Conservation (phyloP, 495 filamentous ascomycete genomes). For the Penicillium lagena region DNA sequence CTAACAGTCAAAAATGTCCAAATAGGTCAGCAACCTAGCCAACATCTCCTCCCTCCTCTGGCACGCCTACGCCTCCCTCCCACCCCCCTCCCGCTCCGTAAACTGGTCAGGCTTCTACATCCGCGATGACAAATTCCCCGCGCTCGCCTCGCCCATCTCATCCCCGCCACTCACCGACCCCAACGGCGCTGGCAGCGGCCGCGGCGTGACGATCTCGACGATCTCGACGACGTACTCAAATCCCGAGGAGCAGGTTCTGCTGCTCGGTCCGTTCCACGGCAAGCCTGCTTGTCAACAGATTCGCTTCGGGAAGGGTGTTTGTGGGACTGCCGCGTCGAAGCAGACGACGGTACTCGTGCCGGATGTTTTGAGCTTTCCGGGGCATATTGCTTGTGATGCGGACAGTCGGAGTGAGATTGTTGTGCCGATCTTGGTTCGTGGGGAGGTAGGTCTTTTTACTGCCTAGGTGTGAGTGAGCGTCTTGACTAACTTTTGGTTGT, state of each 20-base stretch:
- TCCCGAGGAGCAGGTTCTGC: conserved; percentile 38
- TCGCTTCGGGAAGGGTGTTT: conserved; percentile 72
- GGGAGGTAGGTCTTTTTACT: conserved; percentile 39
- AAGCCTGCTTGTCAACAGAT: conserved; percentile 87
- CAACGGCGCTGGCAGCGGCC: conserved; percentile 5
- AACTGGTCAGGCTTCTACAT: conserved; percentile 96
- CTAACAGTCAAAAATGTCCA: too few species aligned
- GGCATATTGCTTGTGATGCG: conserved; percentile 87
- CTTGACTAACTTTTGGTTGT: not conserved
- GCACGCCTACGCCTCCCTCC: conserved; percentile 76
- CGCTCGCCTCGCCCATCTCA: conserved; percentile 23
- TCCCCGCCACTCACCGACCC: conserved; percentile 15
- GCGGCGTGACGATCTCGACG: not conserved
- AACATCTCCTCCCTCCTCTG: conserved; percentile 81
- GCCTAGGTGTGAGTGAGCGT: conserved; percentile 2
- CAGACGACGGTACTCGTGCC: conserved; percentile 62
- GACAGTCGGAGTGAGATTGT: conserved; percentile 85
- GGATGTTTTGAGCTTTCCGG: conserved; percentile 73
- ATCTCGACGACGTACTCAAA: conserved; percentile 21
- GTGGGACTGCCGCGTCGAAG: conserved; percentile 66
- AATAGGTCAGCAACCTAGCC: conserved; percentile 62
- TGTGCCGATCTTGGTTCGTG: conserved; percentile 63
- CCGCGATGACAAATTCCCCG: conserved; percentile 51
- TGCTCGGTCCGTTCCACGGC: conserved; percentile 85
- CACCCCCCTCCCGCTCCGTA: conserved; percentile 61